Percentiles rank a stretch among this genome's conserved stretches.
These are phyloP conservation scores for Penicillium crystallinum DNA, from an alignment of 495 filamentous ascomycete species.

Conservation along the genomic window DNA sequence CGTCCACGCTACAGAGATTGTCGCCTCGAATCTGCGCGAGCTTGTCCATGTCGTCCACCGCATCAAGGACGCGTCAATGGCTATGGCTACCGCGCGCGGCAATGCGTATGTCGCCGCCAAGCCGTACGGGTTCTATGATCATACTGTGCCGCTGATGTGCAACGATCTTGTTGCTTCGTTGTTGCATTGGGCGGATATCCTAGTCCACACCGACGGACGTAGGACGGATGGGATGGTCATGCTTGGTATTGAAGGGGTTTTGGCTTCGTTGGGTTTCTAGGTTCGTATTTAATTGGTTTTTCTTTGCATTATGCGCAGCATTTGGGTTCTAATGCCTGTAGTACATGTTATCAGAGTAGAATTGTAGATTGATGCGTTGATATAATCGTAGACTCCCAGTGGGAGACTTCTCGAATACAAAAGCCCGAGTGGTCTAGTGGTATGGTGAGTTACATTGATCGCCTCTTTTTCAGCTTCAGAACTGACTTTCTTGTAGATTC, in stretches of 20 bases:
- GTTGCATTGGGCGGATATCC: constrained; percentile 5
- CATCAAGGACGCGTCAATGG: not conserved
- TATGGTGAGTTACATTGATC: not conserved
- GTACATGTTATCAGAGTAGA: no score
- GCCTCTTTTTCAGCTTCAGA: no score
- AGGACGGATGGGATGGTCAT: constrained; percentile 2
- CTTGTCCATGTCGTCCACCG: not conserved
- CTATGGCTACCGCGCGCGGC: not conserved
- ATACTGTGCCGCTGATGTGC: not conserved
- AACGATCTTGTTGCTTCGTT: not conserved
- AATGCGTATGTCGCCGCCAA: not conserved
- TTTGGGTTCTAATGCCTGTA: no score
- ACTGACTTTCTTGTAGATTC: not conserved
- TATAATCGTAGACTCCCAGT: not conserved
- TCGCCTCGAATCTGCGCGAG: not conserved
- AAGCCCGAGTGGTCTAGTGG: not conserved
- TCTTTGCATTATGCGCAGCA: no score
- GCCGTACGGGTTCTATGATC: not conserved
- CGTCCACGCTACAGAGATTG: not conserved
- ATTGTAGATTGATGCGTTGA: no score
- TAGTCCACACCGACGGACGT: not conserved
- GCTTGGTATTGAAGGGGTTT: not conserved
- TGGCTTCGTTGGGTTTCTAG: not conserved
- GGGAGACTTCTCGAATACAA: not conserved
- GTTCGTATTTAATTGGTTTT: not conserved